These are phyloP conservation scores for Diaporthe sp. DNA, from an alignment of 2,329 filamentous ascomycete genomes.

Conservation along the genomic window DNA sequence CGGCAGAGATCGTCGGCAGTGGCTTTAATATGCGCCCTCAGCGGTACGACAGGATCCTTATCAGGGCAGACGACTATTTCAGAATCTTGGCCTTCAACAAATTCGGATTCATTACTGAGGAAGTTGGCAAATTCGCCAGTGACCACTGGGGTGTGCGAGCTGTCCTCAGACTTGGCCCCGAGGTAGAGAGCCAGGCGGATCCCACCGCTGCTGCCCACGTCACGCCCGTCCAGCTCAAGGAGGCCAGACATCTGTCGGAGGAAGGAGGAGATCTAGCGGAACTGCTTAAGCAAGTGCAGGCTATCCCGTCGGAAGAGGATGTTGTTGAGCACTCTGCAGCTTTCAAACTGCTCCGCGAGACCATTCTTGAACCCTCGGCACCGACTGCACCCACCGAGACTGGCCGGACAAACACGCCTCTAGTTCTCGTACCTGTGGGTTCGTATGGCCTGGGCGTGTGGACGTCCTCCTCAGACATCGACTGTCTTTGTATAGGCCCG, in stretches of 20 bases:
- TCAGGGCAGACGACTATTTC: constrained; percentile 57
- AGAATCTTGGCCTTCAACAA: constrained; percentile 63
- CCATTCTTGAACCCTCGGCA: constrained; percentile 51
- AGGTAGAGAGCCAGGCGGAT: constrained; percentile 35
- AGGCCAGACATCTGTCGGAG: constrained; percentile 48
- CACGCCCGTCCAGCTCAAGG: constrained; percentile 50
- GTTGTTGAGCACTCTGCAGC: constrained; percentile 55
- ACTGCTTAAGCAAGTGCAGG: constrained; percentile 52
- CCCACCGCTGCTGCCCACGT: constrained; percentile 43
- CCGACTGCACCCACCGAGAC: constrained; percentile 33
- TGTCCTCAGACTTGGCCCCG: constrained; percentile 48
- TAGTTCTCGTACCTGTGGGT: constrained; percentile 72
- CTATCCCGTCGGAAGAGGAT: constrained; percentile 63
- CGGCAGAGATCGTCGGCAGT: constrained; percentile 61
- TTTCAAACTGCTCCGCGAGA: constrained; percentile 58
- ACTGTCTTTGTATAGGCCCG: constrained; percentile 74
- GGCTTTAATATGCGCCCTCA: constrained; percentile 69
- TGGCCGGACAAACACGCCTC: constrained; percentile 48
- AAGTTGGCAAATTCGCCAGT: constrained; percentile 53
- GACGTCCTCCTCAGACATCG: constrained; percentile 71
- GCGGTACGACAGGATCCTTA: constrained; percentile 73
- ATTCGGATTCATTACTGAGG: constrained; percentile 63
- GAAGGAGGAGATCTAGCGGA: constrained; percentile 51
- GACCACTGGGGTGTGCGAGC: constrained; percentile 72
- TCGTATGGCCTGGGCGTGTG: constrained; percentile 75